Conservation (phyloP, 176 grass and related monocot species). For the Cenchrus americanus region DNA sequence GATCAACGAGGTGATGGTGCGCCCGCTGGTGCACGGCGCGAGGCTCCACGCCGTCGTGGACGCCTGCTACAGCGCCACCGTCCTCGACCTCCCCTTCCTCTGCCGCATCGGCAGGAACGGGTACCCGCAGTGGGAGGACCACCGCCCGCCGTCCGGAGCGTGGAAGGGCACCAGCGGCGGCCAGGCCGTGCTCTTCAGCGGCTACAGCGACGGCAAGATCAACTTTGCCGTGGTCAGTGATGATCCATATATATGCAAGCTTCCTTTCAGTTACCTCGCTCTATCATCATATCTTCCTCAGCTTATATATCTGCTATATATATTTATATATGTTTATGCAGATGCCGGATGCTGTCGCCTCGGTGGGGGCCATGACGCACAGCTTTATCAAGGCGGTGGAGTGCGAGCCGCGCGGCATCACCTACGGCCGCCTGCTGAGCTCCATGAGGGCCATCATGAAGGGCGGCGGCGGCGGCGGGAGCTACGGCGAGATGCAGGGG, state of each 20-base stretch:
- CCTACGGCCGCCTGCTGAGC: conserved; percentile 76
- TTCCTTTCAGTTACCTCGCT: no score
- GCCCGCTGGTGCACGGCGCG: conserved; percentile 62
- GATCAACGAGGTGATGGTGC: conserved; percentile 80
- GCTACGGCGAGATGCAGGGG: conserved; percentile 37
- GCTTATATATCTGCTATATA: no score
- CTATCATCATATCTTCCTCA: no score
- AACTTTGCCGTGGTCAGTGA: conserved; percentile 22
- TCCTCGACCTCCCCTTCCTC: conserved; percentile 82
- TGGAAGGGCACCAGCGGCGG: conserved; percentile 53
- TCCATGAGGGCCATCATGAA: conserved; percentile 67
- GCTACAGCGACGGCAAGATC: conserved; percentile 49
- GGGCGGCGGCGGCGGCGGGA: not conserved
- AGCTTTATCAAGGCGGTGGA: conserved; percentile 77
- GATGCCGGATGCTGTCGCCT: conserved; percentile 32
- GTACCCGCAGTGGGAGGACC: conserved; percentile 46
- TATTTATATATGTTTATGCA: not conserved
- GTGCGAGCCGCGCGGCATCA: conserved; percentile 54
- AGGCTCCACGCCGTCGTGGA: conserved; percentile 90
- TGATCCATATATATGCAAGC: not conserved
- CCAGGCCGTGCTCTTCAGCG: conserved; percentile 53
- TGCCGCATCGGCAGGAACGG: conserved; percentile 55
- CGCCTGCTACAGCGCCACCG: conserved; percentile 81
- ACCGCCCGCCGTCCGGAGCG: conserved; percentile 34
- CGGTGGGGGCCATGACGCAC: conserved; percentile 88